A percentile compares a stretch with the other conserved stretches of the same genome.
Conservation (phyloP, 352 stramenopile species). For the Blastocystis sp. region DNA sequence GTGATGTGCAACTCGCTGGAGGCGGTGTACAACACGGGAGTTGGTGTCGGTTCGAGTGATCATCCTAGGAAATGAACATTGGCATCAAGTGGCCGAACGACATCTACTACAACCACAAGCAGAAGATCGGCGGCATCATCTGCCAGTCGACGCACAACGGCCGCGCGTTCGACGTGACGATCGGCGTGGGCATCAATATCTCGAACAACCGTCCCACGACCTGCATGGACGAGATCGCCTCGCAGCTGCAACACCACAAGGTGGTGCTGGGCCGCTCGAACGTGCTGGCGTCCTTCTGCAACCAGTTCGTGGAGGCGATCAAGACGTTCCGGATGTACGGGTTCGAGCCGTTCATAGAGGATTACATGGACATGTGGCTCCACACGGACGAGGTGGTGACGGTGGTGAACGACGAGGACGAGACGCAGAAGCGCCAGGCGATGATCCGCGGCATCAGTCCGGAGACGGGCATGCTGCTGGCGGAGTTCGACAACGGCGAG, state of each 20-base stretch:
- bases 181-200: constrained; percentile 84
- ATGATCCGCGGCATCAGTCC: constrained; percentile 80
- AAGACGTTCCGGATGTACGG: constrained; percentile 79
- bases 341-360: constrained; percentile 81
- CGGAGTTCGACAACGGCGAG: constrained; percentile 73
- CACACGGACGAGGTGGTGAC: constrained; percentile 82
- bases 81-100: constrained; percentile 88
- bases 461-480: constrained; percentile 79
- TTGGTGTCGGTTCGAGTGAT: constrained; percentile 19
- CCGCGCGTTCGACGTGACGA: constrained; percentile 80
- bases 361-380: constrained; percentile 82
- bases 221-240: constrained; percentile 81
- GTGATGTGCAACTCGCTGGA: constrained; percentile 81
- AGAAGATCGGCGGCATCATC: constrained; percentile 85
- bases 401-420: constrained; percentile 76
- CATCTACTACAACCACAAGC: constrained; percentile 80
- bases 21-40: constrained; percentile 73
- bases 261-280: constrained; percentile 65
- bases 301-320: constrained; percentile 82
- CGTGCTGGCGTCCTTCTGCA: constrained; percentile 82
- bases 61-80: constrained; percentile 74
- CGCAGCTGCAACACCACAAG: constrained; percentile 80
- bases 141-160: constrained; percentile 83
- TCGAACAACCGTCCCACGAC: constrained; percentile 82
- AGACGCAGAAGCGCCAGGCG: constrained; percentile 73